Evolutionary conservation across 139 green algal genomes (phyloP).

Genomic region (Zygnema circumcarinatum): DNA sequence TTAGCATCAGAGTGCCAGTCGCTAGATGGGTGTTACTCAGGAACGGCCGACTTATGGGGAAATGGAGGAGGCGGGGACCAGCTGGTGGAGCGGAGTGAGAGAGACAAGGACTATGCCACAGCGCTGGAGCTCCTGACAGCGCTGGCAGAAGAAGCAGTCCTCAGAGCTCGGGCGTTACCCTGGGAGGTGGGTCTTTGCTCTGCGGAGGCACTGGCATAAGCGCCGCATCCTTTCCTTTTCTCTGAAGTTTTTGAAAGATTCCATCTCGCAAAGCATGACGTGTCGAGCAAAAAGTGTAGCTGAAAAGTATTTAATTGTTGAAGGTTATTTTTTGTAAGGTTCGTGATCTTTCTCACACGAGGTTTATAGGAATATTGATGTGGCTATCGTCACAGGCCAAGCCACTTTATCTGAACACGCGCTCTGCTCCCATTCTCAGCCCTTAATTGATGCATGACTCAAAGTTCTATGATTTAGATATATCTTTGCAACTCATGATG

Average conservation of each 20-base stretch:
- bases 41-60: too few species aligned
- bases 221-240: background rate
- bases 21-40: too few species aligned
- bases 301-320: too few species aligned
- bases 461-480: too few species aligned
- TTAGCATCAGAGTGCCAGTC: too few species aligned
- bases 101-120: constrained; percentile 14
- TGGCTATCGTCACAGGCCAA: too few species aligned
- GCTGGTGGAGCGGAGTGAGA: constrained; percentile 42
- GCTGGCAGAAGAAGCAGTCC: constrained; percentile 49
- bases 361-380: background rate
- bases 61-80: too few species aligned
- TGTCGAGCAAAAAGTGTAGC: background rate
- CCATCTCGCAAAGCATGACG: background rate
- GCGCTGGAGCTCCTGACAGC: constrained; percentile 55
- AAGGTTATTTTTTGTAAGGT: background rate
- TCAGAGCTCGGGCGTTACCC: constrained; percentile 20
- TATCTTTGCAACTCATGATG: too few species aligned
- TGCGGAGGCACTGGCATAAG: too few species aligned
- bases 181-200: constrained; percentile 27
- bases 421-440: too few species aligned
- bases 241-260: background rate
- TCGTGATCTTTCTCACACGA: background rate
- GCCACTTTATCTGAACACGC: too few species aligned
- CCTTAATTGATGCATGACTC: too few species aligned